Evolutionary conservation across 164 flowering plant genomes (phyloP).

Genomic region (Stephania cephalantha): DNA sequence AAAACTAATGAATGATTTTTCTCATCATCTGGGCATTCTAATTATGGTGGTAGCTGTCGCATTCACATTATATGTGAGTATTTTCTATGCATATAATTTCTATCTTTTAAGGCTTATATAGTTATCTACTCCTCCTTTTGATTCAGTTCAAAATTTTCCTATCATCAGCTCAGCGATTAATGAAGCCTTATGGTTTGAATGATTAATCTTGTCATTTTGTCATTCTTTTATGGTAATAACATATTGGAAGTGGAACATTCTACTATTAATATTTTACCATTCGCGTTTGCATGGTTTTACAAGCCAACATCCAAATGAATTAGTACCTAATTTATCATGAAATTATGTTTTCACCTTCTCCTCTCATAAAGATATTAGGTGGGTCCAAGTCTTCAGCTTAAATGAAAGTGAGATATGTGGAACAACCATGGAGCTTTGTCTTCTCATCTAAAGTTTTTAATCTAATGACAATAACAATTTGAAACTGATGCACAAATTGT

Average conservation of each 20-base stretch:
- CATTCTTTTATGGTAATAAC: background rate
- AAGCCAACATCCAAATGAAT: background rate
- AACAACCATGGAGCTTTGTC: background rate
- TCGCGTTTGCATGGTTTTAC: background rate
- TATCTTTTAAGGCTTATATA: background rate
- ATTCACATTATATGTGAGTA: slow-evolving; percentile 71
- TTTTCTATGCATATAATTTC: slow-evolving; percentile 18
- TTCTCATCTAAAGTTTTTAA: too few relatives aligned
- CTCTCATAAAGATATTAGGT: background rate
- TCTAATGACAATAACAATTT: too few relatives aligned
- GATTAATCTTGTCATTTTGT: background rate
- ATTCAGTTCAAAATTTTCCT: background rate
- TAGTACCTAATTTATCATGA: background rate
- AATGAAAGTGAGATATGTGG: background rate
- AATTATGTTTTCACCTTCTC: background rate
- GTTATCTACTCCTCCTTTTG: background rate
- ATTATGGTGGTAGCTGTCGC: slow-evolving; percentile 61
- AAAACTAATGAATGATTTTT: slow-evolving; percentile 68
- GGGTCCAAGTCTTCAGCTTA: background rate
- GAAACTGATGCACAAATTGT: too few relatives aligned
- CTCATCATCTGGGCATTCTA: slow-evolving; percentile 54
- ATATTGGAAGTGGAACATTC: background rate
- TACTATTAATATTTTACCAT: background rate
- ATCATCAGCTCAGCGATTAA: background rate
- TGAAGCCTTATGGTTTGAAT: background rate